Evolutionary conservation across 2,329 filamentous ascomycete species (phyloP), one percentile per base, ranked within the genome.

Genomic region (Colletotrichum limetticola): DNA sequence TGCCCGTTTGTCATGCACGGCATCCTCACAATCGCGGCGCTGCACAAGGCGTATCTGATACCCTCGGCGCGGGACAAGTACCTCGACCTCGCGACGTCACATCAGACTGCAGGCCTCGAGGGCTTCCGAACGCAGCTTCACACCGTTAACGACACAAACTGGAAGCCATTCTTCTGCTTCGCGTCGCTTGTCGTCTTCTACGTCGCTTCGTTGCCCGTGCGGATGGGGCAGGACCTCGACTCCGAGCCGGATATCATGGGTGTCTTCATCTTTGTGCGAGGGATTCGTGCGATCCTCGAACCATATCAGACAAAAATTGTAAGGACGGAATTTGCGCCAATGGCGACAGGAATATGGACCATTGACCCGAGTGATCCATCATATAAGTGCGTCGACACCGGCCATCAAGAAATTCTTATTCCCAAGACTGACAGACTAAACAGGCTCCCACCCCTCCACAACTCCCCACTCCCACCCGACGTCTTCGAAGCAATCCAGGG

Each of bases 131-230:
- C 70, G 2, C 64, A 72, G 5, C 71, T 80, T 7, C 72, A 75
- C 16, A 53, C 71, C 5, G 70, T 78, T 9, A 35, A 74, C 35
- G 28, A 75, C 7, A 62, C 71, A 2, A 77, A 75, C 52, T 79
- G 77, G 75, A 67, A 74, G 52, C 80, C 83, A n/a, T 78, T 83
- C 49, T 82, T 84, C 49, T 83, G 80, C 76, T 85, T 87, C 63
- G 83, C 85, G 68, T 83, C 84, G 16, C 81, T 80, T 4, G 81
- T 80, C 63, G 79, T 84, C 3, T 16, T 80, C 7, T 76, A 76
- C n/a, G 79, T 79, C 1, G 35, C 59, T 7, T 65, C 30, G 5
- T 6, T 70, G 1, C 74, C 71, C 0, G 24, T 56, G 30, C 65
- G 26, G 8, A 5, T 16, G 28, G 24, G 14, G 2, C 58, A 4